Conservation (phyloP, 2,329 filamentous ascomycete species). For the Talaromyces sp. region DNA sequence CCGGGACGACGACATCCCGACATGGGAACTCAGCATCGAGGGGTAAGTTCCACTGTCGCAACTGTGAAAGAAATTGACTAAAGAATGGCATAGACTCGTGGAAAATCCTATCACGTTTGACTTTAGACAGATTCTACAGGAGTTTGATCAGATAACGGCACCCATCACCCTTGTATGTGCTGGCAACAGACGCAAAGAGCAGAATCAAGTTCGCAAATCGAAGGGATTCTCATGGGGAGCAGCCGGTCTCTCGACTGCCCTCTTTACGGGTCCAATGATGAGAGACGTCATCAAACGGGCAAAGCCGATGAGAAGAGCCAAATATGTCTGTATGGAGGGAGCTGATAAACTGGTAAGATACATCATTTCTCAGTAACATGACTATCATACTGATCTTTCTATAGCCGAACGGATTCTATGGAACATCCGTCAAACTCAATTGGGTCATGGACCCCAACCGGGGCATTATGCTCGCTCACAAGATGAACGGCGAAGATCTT, state of each 20-base stretch:
- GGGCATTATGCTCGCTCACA: constrained; percentile 82
- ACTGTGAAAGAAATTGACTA: not conserved
- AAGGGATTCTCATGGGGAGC: constrained; percentile 95
- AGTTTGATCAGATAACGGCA: constrained; percentile 77
- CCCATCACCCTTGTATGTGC: constrained; percentile 89
- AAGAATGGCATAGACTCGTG: constrained; percentile 55
- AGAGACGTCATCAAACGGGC: constrained; percentile 66
- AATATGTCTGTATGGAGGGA: constrained; percentile 87
- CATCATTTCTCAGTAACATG: not conserved
- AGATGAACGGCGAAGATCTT: constrained; percentile 82
- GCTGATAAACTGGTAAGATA: constrained; percentile 66
- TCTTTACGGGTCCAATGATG: constrained; percentile 81
- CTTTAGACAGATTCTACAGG: constrained; percentile 65
- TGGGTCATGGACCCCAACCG: constrained; percentile 81
- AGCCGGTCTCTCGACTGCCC: constrained; percentile 77
- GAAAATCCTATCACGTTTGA: constrained; percentile 69
- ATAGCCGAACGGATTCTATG: constrained; percentile 80
- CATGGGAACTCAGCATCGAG: constrained; percentile 81
- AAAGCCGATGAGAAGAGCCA: constrained; percentile 64
- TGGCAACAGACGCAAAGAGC: constrained; percentile 87
- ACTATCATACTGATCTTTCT: constrained; percentile 17
- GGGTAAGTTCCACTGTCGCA: constrained; percentile 45
- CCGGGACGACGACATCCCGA: constrained; percentile 64
- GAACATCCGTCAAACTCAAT: constrained; percentile 80
- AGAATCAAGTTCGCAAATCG: constrained; percentile 83